These are phyloP conservation scores for Thraustochytrium striatum DNA, from an alignment of 352 stramenopile species.

Conservation along the genomic window DNA sequence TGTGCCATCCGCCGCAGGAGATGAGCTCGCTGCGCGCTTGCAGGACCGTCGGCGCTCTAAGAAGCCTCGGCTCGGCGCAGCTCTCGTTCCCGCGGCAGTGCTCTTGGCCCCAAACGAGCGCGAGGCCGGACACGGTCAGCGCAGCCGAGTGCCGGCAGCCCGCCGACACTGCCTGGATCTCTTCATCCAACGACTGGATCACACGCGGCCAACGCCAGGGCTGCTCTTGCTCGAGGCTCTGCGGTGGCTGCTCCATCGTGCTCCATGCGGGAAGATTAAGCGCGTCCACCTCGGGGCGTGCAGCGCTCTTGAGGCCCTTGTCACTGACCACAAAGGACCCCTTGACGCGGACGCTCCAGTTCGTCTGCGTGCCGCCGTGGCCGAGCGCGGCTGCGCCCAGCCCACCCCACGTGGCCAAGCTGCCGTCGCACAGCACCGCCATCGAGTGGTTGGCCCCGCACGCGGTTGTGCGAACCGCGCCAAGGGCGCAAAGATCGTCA, in stretches of 20 bases:
- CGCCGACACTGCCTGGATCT: slow-evolving; percentile 30
- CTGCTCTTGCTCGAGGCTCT: not conserved
- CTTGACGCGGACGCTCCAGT: not conserved
- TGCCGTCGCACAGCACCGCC: not conserved
- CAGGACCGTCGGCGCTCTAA: not conserved
- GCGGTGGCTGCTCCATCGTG: not conserved
- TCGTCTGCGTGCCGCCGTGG: not conserved
- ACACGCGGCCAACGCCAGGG: slow-evolving; percentile 46
- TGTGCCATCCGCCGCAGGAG: slow-evolving; percentile 1
- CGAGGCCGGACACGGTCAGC: slow-evolving; percentile 9
- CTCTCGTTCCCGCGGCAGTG: not conserved
- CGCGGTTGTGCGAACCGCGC: not conserved
- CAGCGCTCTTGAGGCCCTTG: not conserved
- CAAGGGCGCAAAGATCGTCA: not conserved
- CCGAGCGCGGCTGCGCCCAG: not conserved
- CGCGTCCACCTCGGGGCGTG: not conserved
- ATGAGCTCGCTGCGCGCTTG: not conserved
- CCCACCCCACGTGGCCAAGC: slow-evolving; percentile 21
- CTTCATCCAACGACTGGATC: not conserved
- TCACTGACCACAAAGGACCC: slow-evolving; percentile 1
- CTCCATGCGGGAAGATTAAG: not conserved
- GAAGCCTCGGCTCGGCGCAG: not conserved
- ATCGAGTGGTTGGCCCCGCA: slow-evolving; percentile 14
- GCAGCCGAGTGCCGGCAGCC: slow-evolving; percentile 36
- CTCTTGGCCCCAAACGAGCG: slow-evolving; percentile 47